phyloP scores from a whole-genome alignment of 345 rosid genomes.

The Eucalyptus lansdowneana region DNA sequence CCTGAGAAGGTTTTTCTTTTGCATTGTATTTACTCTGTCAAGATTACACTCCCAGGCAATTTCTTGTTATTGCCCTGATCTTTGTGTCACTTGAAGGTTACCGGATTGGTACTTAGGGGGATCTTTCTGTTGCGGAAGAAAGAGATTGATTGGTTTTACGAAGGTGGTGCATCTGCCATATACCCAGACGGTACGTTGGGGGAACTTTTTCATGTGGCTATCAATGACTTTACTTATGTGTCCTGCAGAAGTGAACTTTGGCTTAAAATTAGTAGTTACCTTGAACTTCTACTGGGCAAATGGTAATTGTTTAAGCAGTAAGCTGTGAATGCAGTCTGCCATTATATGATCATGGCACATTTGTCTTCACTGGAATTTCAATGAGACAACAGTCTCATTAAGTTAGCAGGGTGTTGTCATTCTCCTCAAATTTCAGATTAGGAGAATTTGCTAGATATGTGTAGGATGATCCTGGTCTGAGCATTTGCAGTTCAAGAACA shows the following conservation, averaged over 20 bases:
- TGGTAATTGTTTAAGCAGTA: background rate
- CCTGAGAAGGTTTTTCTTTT: conserved; percentile 54
- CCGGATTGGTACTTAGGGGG: conserved; percentile 86
- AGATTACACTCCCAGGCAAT: background rate
- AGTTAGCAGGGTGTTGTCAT: background rate
- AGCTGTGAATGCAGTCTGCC: background rate
- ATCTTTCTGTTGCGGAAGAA: conserved; percentile 84
- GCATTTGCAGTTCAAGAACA: background rate
- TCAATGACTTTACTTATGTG: background rate
- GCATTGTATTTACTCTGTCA: background rate
- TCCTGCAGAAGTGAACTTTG: background rate
- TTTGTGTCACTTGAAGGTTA: conserved; percentile 37
- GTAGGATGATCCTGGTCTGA: background rate
- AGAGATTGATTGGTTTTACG: conserved; percentile 97
- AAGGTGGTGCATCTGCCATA: conserved; percentile 94
- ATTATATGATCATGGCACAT: background rate
- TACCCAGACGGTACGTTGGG: conserved; percentile 75
- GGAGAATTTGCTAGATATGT: background rate
- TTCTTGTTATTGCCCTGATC: background rate
- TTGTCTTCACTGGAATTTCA: background rate
- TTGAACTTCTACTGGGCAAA: background rate
- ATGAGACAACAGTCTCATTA: background rate
- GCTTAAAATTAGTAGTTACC: background rate
- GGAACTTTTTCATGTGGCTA: background rate
- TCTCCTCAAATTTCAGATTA: background rate